These are phyloP conservation scores for Podochytrium sp. DNA, from an alignment of 192 early-diverging fungal species.

Conservation along the genomic window DNA sequence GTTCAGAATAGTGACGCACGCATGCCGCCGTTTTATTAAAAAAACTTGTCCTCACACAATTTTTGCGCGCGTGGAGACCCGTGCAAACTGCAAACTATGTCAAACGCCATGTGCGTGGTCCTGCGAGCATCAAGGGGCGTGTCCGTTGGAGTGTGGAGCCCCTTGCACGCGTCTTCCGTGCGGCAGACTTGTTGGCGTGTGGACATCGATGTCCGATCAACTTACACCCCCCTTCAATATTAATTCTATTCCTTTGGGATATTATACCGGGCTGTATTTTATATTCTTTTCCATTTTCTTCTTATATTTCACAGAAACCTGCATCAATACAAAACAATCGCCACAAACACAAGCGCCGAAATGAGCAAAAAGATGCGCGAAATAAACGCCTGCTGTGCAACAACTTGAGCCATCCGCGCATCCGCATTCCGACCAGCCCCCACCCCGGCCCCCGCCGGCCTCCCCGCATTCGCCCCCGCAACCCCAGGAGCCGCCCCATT, in stretches of 20 bases:
- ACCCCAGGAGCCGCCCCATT: background rate
- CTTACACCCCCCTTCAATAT: no score
- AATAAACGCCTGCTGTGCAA: constrained; percentile 74
- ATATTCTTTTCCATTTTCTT: no score
- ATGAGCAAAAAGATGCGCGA: constrained; percentile 85
- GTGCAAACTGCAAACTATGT: constrained; percentile 55
- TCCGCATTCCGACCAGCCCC: constrained; percentile 39
- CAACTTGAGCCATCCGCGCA: constrained; percentile 43
- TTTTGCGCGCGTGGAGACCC: constrained; percentile 45
- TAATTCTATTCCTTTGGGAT: no score
- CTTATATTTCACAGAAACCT: no score
- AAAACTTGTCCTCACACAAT: constrained; percentile 35
- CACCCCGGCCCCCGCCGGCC: background rate
- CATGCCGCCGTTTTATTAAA: constrained; percentile 45
- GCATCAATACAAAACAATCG: constrained; percentile 79
- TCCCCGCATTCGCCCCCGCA: background rate
- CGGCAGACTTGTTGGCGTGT: constrained; percentile 37
- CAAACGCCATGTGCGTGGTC: constrained; percentile 52
- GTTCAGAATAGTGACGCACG: background rate
- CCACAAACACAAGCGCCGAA: constrained; percentile 74
- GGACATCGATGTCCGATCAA: constrained; percentile 43
- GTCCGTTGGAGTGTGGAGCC: constrained; percentile 55
- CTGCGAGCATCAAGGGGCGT: constrained; percentile 54
- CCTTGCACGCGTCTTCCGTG: constrained; percentile 66
- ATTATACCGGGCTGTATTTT: no score